Conservation (phyloP, 306 rosid species). For the Bauhinia variegata region DNA sequence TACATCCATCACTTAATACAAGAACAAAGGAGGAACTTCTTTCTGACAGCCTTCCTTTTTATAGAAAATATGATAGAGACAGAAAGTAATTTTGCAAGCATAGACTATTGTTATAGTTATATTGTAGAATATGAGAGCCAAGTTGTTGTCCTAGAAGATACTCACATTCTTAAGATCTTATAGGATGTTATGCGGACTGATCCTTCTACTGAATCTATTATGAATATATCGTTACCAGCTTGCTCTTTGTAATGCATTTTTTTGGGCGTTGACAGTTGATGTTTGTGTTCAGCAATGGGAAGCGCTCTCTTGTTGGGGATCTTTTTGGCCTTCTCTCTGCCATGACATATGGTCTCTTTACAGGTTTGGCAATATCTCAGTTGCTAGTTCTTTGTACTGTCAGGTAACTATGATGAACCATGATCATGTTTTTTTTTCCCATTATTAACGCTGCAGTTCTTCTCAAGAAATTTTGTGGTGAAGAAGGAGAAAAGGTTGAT, state of each 20-base stretch:
- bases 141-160: conserved; percentile 17
- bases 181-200: not conserved
- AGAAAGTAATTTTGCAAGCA: not conserved
- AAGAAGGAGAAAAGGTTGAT: conserved; percentile 87
- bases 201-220: not conserved
- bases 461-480: conserved; percentile 81
- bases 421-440: conserved; percentile 17
- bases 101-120: not conserved
- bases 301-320: conserved; percentile 83
- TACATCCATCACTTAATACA: not conserved
- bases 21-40: not conserved
- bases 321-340: conserved; percentile 94
- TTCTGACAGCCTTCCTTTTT: too few species aligned
- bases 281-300: conserved; percentile 72
- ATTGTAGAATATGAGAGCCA: not conserved
- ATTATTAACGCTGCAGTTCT: conserved; percentile 61
- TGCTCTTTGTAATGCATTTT: conserved; percentile 47
- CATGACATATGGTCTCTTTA: conserved; percentile 84
- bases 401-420: conserved; percentile 23
- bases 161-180: conserved; percentile 3
- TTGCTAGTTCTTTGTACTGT: conserved; percentile 10
- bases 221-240: conserved; percentile 30
- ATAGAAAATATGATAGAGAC: conserved; percentile 4
- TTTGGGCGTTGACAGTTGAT: conserved; percentile 52
- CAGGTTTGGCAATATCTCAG: conserved; percentile 57